These are phyloP conservation scores for Ascoidea asiatica DNA, from an alignment of 805 yeast genomes.

Conservation along the genomic window DNA sequence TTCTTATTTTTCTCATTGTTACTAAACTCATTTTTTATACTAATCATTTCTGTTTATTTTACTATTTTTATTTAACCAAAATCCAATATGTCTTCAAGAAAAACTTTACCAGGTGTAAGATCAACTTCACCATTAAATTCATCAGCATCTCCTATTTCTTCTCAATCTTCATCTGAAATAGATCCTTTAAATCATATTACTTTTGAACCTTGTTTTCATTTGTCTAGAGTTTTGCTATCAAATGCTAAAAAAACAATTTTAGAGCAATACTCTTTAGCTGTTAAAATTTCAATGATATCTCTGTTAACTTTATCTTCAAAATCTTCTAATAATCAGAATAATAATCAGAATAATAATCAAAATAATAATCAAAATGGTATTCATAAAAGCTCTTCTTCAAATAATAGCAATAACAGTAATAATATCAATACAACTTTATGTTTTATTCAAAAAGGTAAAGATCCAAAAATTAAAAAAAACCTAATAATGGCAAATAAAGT, in stretches of 20 bases:
- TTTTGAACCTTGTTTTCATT: slow-evolving; percentile 35
- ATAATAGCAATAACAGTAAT: not conserved
- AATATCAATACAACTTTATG: not conserved
- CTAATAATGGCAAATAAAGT: no score
- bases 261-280: slow-evolving; percentile 36
- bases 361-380: not conserved
- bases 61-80: no score
- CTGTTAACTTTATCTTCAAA: slow-evolving; percentile 15
- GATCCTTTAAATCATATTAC: slow-evolving; percentile 14
- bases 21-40: no score
- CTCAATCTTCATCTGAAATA: no score
- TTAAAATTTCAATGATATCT: slow-evolving; percentile 26
- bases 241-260: slow-evolving; percentile 35
- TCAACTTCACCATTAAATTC: no score
- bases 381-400: not conserved
- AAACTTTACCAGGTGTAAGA: no score
- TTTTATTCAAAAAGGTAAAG: slow-evolving; percentile 15
- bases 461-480: no score
- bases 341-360: not conserved
- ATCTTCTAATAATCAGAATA: slow-evolving; percentile 20
- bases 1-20: no score
- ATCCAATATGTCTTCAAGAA: no score
- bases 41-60: no score
- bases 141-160: no score
- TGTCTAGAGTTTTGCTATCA: slow-evolving; percentile 31